Conservation (phyloP, 352 stramenopile species). For the Phytophthora crassamura region DNA sequence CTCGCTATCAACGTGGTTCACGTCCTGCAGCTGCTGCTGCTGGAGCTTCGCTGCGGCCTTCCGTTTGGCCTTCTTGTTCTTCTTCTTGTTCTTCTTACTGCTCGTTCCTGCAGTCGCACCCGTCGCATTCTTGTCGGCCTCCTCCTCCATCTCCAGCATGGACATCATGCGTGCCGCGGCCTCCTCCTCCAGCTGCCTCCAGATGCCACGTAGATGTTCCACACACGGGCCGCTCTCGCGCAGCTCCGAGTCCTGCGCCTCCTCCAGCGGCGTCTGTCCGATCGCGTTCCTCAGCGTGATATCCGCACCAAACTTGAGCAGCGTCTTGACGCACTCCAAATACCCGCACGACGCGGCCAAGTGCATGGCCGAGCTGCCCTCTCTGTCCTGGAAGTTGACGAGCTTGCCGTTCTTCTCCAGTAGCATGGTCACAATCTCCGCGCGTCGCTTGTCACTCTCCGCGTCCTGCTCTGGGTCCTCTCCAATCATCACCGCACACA, state of each 20-base stretch:
- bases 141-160: slow-evolving; percentile 87
- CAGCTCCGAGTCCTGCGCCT: slow-evolving; percentile 73
- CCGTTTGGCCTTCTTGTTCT: slow-evolving; percentile 77
- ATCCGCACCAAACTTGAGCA: slow-evolving; percentile 67
- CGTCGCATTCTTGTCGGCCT: slow-evolving; percentile 20
- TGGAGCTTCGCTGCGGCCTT: slow-evolving; percentile 48
- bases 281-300: slow-evolving; percentile 83
- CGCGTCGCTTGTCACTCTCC: slow-evolving; percentile 52
- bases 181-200: slow-evolving; percentile 80
- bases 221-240: slow-evolving; percentile 66
- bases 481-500: slow-evolving; percentile 83
- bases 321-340: slow-evolving; percentile 71
- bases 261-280: slow-evolving; percentile 82
- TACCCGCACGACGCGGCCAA: slow-evolving; percentile 79
- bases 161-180: slow-evolving; percentile 78
- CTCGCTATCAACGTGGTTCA: neutral
- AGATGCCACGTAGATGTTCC: slow-evolving; percentile 63
- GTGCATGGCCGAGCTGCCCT: slow-evolving; percentile 87
- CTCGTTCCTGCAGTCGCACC: slow-evolving; percentile 9
- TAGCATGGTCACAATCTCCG: slow-evolving; percentile 68
- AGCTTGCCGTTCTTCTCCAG: slow-evolving; percentile 68
- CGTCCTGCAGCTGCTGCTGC: slow-evolving; percentile 19
- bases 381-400: slow-evolving; percentile 83
- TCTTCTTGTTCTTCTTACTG: slow-evolving; percentile 74
- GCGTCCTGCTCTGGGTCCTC: slow-evolving; percentile 67